phyloP scores from a whole-genome alignment of 2,329 filamentous ascomycete species.

The Verticillium nonalfalfae region DNA sequence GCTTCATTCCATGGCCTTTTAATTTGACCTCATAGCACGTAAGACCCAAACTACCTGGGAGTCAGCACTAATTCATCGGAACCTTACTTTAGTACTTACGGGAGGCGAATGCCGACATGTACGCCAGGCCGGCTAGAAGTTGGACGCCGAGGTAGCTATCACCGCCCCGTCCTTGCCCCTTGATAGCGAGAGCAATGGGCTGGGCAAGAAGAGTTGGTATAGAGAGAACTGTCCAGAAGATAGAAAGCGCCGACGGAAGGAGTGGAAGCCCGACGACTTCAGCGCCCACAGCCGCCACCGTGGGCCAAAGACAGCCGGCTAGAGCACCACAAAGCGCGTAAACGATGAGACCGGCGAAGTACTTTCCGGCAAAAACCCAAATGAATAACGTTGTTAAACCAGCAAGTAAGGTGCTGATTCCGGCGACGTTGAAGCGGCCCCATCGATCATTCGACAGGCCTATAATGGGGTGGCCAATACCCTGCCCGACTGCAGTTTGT shows the following conservation, averaged over 20 bases:
- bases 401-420: slow-evolving; percentile 55
- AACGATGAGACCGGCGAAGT: slow-evolving; percentile 61
- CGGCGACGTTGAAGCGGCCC: slow-evolving; percentile 69
- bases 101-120: slow-evolving; percentile 45
- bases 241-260: slow-evolving; percentile 60
- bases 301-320: slow-evolving; percentile 66
- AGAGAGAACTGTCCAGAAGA: slow-evolving; percentile 67
- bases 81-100: slow-evolving; percentile 17
- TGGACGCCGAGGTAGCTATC: slow-evolving; percentile 46
- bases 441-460: slow-evolving; percentile 65
- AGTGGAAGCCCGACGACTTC: slow-evolving; percentile 68
- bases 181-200: slow-evolving; percentile 55
- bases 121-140: slow-evolving; percentile 57
- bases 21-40: no score
- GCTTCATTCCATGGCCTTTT: no score
- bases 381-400: slow-evolving; percentile 62
- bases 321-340: slow-evolving; percentile 65
- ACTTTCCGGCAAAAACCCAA: slow-evolving; percentile 63
- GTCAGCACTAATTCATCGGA: no score
- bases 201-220: slow-evolving; percentile 65
- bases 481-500: slow-evolving; percentile 43
- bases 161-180: slow-evolving; percentile 21
- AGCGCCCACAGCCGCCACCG: slow-evolving; percentile 61
- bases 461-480: slow-evolving; percentile 63
- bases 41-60: no score